Base-by-base conservation (phyloP, 345 rosid genomes). In the Eucalyptus sp. region DNA sequence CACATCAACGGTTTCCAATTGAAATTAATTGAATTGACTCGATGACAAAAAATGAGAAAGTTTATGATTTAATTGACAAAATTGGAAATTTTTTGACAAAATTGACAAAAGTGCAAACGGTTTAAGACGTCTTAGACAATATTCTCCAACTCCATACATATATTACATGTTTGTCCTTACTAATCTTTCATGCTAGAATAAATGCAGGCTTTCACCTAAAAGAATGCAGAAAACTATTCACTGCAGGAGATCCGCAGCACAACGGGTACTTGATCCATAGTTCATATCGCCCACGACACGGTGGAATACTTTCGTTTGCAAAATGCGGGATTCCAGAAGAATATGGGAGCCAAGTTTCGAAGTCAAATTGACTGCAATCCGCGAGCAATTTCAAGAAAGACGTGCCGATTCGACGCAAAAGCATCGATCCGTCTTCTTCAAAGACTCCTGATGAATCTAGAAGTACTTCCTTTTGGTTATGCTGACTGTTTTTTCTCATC, bases 1-100 rank as follows among this genome's bases (percentile, higher is more conserved):
- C 1, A 62, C 0, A 3, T 27, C 17, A 6, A 13, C 1, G n/a
- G 0, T 62, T 62, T 62, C 0, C 8, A 27, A 6, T 13, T 29
- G 1, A 62, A 13, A 27, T 62, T 29, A 7, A 27, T 13, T 1
- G 4, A 12, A 29, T 6, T 13, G 3, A 60, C 1, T 60, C 3
- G 6, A 27, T 29, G 4, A 27, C 17, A 62, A 62, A 62, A 60
- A 3, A 13, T 3, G 3, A 27, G 7, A 60, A 7, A 6, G 8
- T 62, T 27, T 13, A 62, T 13, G 12, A 56, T 13, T 27, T 12
- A 6, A 62, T 29, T 6, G 16, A 0, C n/a, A 62, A 62, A 60
- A 56, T 62, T 62, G 0, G 13, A 60, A 62, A 13, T 13, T 3
- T 27, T 60, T 27, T 1, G 4, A 27, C 8, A 4, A 27, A 62